Evolutionary conservation across 352 stramenopile species (phyloP), one percentile per base, ranked within the genome.

Genomic region (Thalassiosira livingstoniorum): DNA sequence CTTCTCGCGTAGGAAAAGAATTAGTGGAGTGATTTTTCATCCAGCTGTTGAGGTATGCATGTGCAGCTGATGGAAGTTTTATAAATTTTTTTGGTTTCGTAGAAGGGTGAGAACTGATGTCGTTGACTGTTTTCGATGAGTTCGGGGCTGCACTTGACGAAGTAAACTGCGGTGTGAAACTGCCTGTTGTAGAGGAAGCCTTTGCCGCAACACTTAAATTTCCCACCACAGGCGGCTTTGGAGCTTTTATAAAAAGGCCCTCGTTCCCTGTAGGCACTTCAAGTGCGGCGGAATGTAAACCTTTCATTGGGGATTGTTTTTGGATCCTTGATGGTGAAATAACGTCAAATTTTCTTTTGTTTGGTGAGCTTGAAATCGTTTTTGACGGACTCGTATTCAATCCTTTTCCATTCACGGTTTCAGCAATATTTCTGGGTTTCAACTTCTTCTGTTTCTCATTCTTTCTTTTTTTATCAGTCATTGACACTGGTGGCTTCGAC

Each of bases 11-110:
- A 13, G 82, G 82, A 75, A 83, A 83, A 32, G 82, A 77, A 47
- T 83, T 81, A 4, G 15, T 27, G 25, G 60, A 31, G 39, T 88
- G 45, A 4, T 74, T n/a, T 32, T 43, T 27, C 37, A 88, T 54
- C 82, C 82, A 88, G 2, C 34, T 61, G 47, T 80, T 81, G 11
- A 88, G 67, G 58, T 88, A 88, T 37, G 73, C 74, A 57, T 80
- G 57, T 7, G 60, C 78, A 39, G 63, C 31, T 43, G 80, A 51
- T 2, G 82, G 25, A 69, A 88, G 80, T 60, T 53, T 35, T 32
- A 53, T 31, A 54, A 71, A 66, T 53, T 72, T 63, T 66, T 69
- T 81, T 63, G 37, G 0, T 32, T 63, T 45, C 39, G 32, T 25
- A 27, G 53, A 3, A 25, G 23, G 39, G 65, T 31, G 23, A 13